Percentiles rank a stretch among this genome's conserved stretches.
Evolutionary conservation across 2,329 filamentous ascomycete species (phyloP).

Genomic region (Parasarocladium wereldwijsianum): DNA sequence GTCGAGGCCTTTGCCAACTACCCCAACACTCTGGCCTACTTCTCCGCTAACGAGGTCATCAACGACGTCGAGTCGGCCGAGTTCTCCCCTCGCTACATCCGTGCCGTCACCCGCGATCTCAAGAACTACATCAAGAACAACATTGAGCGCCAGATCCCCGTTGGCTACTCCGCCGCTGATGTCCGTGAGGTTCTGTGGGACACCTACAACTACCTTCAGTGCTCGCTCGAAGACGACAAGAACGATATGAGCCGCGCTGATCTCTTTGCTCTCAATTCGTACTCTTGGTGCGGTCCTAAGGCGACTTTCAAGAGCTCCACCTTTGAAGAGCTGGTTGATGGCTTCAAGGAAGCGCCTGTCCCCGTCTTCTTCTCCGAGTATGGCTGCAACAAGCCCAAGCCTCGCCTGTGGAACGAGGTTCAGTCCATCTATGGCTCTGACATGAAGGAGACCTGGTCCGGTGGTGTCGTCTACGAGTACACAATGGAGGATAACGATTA

Average conservation of each 20-base stretch:
- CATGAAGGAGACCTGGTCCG: conserved; percentile 56
- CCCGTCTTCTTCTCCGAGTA: conserved; percentile 75
- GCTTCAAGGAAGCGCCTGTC: conserved; percentile 51
- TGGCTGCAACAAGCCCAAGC: conserved; percentile 60
- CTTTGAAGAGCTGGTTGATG: conserved; percentile 46
- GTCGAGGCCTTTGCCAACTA: conserved; percentile 54
- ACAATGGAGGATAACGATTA: conserved; percentile 55
- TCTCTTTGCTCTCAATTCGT: conserved; percentile 61
- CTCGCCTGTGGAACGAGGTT: conserved; percentile 65
- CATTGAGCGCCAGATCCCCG: conserved; percentile 52
- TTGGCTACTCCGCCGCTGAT: conserved; percentile 71
- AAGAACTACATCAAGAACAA: conserved; percentile 69
- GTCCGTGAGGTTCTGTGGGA: conserved; percentile 60
- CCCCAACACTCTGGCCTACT: conserved; percentile 57
- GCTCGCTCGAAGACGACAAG: conserved; percentile 37
- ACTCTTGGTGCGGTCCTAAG: conserved; percentile 52
- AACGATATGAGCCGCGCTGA: conserved; percentile 51
- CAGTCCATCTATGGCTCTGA: conserved; percentile 53
- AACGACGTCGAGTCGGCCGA: conserved; percentile 46
- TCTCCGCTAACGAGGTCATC: conserved; percentile 69
- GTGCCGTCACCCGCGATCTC: conserved; percentile 64
- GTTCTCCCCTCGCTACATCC: conserved; percentile 52
- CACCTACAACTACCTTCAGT: conserved; percentile 63
- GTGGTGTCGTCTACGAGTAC: conserved; percentile 72
- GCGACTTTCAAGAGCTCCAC: conserved; percentile 48